phyloP scores from a whole-genome alignment of 257 asterid genomes.

The Fraxinus pennsylvanica region DNA sequence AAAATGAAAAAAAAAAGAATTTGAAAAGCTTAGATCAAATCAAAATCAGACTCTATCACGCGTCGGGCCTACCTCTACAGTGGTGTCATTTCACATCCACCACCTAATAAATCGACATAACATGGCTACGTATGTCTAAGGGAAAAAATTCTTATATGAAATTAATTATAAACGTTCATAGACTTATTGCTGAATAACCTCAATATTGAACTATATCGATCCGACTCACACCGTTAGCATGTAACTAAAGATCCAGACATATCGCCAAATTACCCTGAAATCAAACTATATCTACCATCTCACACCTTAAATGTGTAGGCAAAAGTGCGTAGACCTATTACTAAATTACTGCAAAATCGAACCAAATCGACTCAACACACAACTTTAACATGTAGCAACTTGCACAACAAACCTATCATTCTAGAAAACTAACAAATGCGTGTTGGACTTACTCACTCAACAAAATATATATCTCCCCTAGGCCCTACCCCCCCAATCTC shows the following conservation, averaged over 20 bases:
- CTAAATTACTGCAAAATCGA: neutral
- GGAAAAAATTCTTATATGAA: no score
- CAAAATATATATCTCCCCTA: no score
- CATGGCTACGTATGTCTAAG: neutral
- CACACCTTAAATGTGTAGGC: neutral
- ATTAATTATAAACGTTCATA: neutral
- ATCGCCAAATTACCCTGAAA: neutral
- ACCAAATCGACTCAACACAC: neutral
- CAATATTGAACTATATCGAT: neutral
- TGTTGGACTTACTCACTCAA: conserved; percentile 1
- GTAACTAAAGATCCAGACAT: no score
- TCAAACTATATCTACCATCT: neutral
- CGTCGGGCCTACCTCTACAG: neutral
- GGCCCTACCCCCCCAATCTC: neutral
- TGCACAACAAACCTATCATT: neutral
- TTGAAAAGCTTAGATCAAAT: neutral
- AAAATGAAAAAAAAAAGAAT: neutral
- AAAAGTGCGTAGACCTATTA: neutral
- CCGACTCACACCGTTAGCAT: neutral
- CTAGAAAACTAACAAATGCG: neutral
- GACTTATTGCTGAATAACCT: neutral
- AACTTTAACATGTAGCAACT: neutral
- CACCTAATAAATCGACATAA: neutral
- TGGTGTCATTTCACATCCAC: neutral
- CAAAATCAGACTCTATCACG: neutral